phyloP scores from a whole-genome alignment of 2,329 filamentous ascomycete species.

The Dothistroma pini region DNA sequence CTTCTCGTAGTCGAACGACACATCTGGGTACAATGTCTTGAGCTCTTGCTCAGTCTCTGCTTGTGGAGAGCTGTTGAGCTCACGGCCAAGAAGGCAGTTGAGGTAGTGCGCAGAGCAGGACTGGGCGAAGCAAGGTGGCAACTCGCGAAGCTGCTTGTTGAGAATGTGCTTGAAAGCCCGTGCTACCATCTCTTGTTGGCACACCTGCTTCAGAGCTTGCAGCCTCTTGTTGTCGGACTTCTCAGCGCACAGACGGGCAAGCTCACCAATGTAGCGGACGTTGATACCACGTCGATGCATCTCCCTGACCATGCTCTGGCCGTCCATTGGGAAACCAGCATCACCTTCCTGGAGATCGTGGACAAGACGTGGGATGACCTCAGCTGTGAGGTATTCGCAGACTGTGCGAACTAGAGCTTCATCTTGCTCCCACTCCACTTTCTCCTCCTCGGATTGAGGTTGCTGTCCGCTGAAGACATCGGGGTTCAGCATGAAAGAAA shows the following conservation, averaged over 20 bases:
- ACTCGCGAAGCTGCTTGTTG: slow-evolving; percentile 70
- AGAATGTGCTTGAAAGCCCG: slow-evolving; percentile 92
- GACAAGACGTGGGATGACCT: slow-evolving; percentile 78
- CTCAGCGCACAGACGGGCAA: slow-evolving; percentile 60
- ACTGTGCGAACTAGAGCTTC: slow-evolving; percentile 84
- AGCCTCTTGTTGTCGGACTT: slow-evolving; percentile 66
- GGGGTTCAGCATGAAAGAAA: slow-evolving; percentile 85
- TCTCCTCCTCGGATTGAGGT: slow-evolving; percentile 87
- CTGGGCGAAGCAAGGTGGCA: slow-evolving; percentile 76
- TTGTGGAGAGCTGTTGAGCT: slow-evolving; percentile 70
- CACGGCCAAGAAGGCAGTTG: slow-evolving; percentile 83
- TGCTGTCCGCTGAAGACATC: slow-evolving; percentile 92
- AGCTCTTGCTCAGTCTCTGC: slow-evolving; percentile 74
- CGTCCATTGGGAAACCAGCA: slow-evolving; percentile 97
- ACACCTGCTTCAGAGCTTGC: slow-evolving; percentile 70
- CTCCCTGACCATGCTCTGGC: slow-evolving; percentile 80
- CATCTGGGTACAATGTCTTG: slow-evolving; percentile 72
- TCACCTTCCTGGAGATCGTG: slow-evolving; percentile 88
- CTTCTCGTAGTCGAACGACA: slow-evolving; percentile 75
- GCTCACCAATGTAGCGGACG: slow-evolving; percentile 85
- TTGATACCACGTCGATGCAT: slow-evolving; percentile 98
- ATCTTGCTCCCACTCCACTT: slow-evolving; percentile 74
- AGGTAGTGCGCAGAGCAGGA: slow-evolving; percentile 80
- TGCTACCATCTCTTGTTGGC: slow-evolving; percentile 89
- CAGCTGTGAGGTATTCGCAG: slow-evolving; percentile 70